Base-by-base conservation (phyloP, 2,329 filamentous ascomycete species). In the Mollisiaceae sp. region DNA sequence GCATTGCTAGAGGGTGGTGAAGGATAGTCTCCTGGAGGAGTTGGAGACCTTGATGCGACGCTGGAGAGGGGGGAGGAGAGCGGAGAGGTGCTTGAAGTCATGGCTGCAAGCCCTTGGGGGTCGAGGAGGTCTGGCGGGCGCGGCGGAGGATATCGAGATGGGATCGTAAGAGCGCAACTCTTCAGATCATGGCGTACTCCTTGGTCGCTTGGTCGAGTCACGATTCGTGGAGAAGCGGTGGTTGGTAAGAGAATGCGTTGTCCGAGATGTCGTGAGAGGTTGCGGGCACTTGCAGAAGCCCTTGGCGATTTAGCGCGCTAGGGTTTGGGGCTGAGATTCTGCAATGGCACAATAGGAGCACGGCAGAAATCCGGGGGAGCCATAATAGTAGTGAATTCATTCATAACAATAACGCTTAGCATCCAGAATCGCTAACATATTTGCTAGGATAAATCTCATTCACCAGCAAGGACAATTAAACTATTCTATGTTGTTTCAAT, bases 51-150 rank as follows among this genome's bases (percentile, higher is more conserved):
- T 64, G 80, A 80, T 41, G 70, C 70, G n/a, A 76, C 56, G 55
- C 70, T 77, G 39, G 73, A 75, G 15, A 78, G 71, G 11, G 76
- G 74, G 12, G 77, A 80, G 24, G 78, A 77, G 24, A 68, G 67
- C 75, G 32, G 69, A 20, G 72, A 71, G 39, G 64, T 66, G 57
- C 55, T 70, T 24, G 50, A 20, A 56, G 59, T 50, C 63, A 67
- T 71, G 58, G 58, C 43, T 62, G 58, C 62, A 9, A 56, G 35
- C 22, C 20, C 9, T 36, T 15, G 39, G 55, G 9, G 55, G 43
- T 54, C 20, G 59, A 38, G 57, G 50, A 22, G 22, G 32, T n/a
- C 54, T 57, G 36, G 61, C 50, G 52, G 54, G 59, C 39, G 60
- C 35, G 47, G 64, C 50, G 57, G 39, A 27, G 6, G 63, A 20